Conservation (phyloP, 495 filamentous ascomycete genomes). For the Daldinia decipiens region DNA sequence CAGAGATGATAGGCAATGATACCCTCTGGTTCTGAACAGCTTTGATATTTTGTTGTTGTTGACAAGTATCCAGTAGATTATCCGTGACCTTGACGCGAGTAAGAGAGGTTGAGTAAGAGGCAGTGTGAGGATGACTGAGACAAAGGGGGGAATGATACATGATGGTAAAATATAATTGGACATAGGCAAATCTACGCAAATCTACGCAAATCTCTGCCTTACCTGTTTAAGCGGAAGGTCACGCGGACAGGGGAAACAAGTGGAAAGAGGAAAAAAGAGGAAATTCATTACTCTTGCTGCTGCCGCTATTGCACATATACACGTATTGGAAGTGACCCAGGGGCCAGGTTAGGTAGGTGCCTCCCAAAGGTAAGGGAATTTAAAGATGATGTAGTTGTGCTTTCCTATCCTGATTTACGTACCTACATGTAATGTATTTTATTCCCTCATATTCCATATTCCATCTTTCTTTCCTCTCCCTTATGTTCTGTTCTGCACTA, state of each 20-base stretch:
- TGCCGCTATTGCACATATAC: not conserved
- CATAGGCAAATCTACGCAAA: conserved; percentile 35
- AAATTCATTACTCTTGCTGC: not conserved
- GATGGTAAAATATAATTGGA: conserved; percentile 12
- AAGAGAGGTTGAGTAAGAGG: conserved; percentile 1
- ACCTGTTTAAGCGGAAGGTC: conserved; percentile 20
- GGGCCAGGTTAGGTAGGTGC: not conserved
- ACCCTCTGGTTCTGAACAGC: conserved; percentile 46
- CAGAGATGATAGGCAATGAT: conserved; percentile 50
- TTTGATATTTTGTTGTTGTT: conserved; percentile 7
- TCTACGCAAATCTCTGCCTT: conserved; percentile 36
- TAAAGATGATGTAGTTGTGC: conserved; percentile 7
- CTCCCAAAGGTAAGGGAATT: not conserved
- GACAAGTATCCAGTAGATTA: not conserved
- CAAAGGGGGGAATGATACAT: not conserved
- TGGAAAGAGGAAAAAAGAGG: conserved; percentile 14
- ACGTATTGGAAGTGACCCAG: not conserved
- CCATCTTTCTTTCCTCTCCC: conserved; percentile 7
- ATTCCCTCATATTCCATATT: conserved; percentile 27
- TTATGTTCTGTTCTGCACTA: not conserved
- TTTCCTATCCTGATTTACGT: conserved; percentile 12
- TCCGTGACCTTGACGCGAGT: not conserved
- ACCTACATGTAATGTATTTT: conserved; percentile 15
- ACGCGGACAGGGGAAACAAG: conserved; percentile 24
- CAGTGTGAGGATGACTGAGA: not conserved